A percentile compares a stretch with the other conserved stretches of the same genome.
These are phyloP conservation scores for Gossypium arboreum DNA, from an alignment of 345 rosid species.

Conservation along the genomic window DNA sequence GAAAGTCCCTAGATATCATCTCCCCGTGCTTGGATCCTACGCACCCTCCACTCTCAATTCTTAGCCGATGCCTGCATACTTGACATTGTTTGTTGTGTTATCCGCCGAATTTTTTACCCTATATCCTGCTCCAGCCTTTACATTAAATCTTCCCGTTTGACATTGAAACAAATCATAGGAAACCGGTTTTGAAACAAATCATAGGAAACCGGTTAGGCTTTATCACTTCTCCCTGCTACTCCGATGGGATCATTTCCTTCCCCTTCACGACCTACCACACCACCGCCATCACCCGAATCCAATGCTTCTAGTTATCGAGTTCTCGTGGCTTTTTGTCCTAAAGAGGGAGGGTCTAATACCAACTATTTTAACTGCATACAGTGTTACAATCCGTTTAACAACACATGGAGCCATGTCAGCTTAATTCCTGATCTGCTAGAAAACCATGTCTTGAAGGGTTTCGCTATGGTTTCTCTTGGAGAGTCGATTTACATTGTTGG, in stretches of 20 bases:
- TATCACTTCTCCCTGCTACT: background rate
- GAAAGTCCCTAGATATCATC: slow-evolving; percentile 4
- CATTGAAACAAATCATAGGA: background rate
- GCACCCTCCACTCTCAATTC: slow-evolving; percentile 11
- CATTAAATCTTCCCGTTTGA: slow-evolving; percentile 18
- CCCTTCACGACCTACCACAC: background rate
- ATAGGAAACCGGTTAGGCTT: background rate
- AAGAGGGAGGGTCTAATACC: slow-evolving; percentile 14
- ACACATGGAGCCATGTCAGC: slow-evolving; percentile 39
- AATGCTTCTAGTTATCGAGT: slow-evolving; percentile 16
- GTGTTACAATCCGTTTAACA: slow-evolving; percentile 31
- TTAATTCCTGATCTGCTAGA: slow-evolving; percentile 26
- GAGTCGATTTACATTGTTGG: slow-evolving; percentile 46
- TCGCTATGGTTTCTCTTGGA: slow-evolving; percentile 37
- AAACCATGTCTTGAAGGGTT: slow-evolving; percentile 43
- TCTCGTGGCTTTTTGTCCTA: slow-evolving; percentile 34
- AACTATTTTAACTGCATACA: slow-evolving; percentile 38
- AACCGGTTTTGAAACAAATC: background rate
- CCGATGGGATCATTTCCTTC: slow-evolving; percentile 36
- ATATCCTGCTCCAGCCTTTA: background rate
- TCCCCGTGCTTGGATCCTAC: slow-evolving; percentile 7
- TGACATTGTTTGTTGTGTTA: slow-evolving; percentile 12
- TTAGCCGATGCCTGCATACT: slow-evolving; percentile 26
- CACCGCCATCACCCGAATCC: slow-evolving; percentile 13
- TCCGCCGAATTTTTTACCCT: slow-evolving; percentile 12